These are phyloP conservation scores for Aeschynomene evenia DNA, from an alignment of 306 rosid species.

Conservation along the genomic window DNA sequence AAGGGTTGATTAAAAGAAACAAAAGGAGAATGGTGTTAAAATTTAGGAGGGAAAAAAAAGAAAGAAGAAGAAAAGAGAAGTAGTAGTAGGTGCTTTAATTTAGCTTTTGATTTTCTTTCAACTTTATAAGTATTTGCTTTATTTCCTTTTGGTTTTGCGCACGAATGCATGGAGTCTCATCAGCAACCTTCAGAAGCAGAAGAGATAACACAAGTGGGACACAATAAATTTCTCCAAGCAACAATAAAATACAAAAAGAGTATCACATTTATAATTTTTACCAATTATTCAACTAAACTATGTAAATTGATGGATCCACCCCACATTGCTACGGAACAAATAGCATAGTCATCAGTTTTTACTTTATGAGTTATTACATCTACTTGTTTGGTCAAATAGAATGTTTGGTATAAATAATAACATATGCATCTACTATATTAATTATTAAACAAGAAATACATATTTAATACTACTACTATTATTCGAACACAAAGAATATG, in stretches of 20 bases:
- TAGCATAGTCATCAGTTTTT: background rate
- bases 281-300: constrained; percentile 11
- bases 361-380: background rate
- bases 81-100: constrained; percentile 37
- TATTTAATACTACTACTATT: background rate
- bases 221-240: constrained; percentile 26
- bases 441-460: background rate
- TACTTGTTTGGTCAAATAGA: background rate
- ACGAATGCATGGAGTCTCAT: constrained; percentile 43
- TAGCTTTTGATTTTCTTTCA: constrained; percentile 33
- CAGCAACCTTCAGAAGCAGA: constrained; percentile 13
- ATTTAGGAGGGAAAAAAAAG: constrained; percentile 33
- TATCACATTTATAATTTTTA: constrained; percentile 19
- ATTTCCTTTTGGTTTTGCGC: constrained; percentile 46
- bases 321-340: constrained; percentile 30
- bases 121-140: constrained; percentile 42
- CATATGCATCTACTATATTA: background rate
- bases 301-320: no score
- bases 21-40: constrained; percentile 40
- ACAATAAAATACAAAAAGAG: constrained; percentile 53
- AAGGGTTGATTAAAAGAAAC: constrained; percentile 34
- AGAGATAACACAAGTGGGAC: constrained; percentile 37
- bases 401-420: background rate
- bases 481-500: background rate
- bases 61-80: constrained; percentile 27